Base-by-base conservation (phyloP, 2,329 filamentous ascomycete genomes). In the Xylaria multiplex region DNA sequence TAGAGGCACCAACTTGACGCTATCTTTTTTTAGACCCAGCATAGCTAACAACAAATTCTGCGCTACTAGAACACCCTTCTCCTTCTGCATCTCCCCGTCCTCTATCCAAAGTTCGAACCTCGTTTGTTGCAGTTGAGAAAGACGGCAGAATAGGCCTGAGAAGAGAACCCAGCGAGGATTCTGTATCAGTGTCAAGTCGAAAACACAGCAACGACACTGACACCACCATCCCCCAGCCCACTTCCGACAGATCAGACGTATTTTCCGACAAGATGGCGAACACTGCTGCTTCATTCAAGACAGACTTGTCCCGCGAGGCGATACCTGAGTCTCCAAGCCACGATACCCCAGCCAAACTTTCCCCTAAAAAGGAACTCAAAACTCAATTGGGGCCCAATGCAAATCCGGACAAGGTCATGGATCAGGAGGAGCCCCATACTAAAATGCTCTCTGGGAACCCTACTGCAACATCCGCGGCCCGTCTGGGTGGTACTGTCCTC, bases 91-190 rank as follows among this genome's bases (percentile, higher is more conserved):
- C 86, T 19, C 86, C 88, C 37, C 84, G 90, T 73, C 91, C 89
- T 27, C 84, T 93, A 46, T 92, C 91, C 68, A 92, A 91, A 79
- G 88, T 93, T 49, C 86, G 91, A 70, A 91, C 91, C 43, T 92
- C 83, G 76, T 94, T 94, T 76, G 86, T 94, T 59, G 87, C 90
- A 19, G 85, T 94, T 52, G 90, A 93, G 75, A 88, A 88, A 68
- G 85, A 88, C 78, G 86, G 86, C 60, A 81, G 84, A 50, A 80
- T 88, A 70, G 86, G 86, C 52, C 77, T 88, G 35, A 82, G 80
- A 73, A 77, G 81, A 65, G 79, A 83, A 48, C 76, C 75, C 27
- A 84, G 82, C 69, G 75, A 77, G 46, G 82, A 84, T 30, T 83
- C 82, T 0, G 75, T 73, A 46, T 75, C 78, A 6, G 78, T 77